Evolutionary conservation across 768 basidiomycete genomes (phyloP), one percentile per base, ranked within the genome.

Genomic region (Ephemerocybe angulata): DNA sequence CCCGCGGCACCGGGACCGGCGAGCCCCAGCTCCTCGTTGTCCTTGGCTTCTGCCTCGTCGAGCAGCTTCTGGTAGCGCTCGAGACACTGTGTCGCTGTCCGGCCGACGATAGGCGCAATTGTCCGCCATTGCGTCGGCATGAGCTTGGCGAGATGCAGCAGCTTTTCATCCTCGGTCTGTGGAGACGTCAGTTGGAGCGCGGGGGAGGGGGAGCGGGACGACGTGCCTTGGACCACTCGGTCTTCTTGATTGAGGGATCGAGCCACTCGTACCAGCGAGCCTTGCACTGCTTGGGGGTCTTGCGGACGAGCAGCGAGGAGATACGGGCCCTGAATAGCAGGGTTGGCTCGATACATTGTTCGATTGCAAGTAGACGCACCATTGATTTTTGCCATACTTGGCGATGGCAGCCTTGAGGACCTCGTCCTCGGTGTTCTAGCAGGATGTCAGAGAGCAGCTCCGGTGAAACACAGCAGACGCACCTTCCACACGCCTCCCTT

Each of bases 81-180:
- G 28, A 98, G 74, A 74, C 97, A 99, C 67, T 99, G 97, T 0
- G 91, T 96, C 1, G 97, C 97, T 1, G 97, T 98, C 27, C 97
- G 84, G 38, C 97, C 97, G 54, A 99, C 97, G 58, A 97, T 96
- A 48, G 97, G 97, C 3, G 97, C 95, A 62, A 99, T 96, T 22
- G 97, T 98, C 27, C 97, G 87, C 97, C 97, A 99, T 77, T 99
- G 97, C 0, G 97, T 98, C 0, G 97, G 97, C 94, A 98, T 99
- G 56, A 98, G 79, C 72, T 98, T 98, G 40, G 97, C 97, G 22
- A 98, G 84, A 69, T 98, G 95, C 11, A 99, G 79, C 3, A 99
- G 83, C 70, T 98, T 99, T 75, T 98, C 97, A 72, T 99, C 97
- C 72, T 99, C 97, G 17, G 90, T 93, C 92, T 95, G 50, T 13